Percentiles rank a stretch among this genome's conserved stretches.
These are phyloP conservation scores for Hymenoscyphus salicellus DNA, from an alignment of 2,329 filamentous ascomycete genomes.

Conservation along the genomic window DNA sequence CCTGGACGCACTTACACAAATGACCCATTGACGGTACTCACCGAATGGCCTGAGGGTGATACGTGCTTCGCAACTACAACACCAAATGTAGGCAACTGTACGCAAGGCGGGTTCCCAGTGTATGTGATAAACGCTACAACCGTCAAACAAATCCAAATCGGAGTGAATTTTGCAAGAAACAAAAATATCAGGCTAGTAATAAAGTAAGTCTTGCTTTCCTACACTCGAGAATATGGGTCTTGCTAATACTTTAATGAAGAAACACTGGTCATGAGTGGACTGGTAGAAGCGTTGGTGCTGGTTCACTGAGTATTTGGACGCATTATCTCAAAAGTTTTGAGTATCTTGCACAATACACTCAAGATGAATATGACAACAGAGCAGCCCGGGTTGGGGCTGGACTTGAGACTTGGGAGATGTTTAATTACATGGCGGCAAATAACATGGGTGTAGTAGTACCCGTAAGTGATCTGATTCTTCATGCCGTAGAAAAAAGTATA, in stretches of 20 bases:
- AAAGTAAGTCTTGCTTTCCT: slow-evolving; percentile 10
- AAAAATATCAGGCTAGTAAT: slow-evolving; percentile 18
- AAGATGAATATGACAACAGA: slow-evolving; percentile 11
- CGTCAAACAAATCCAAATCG: slow-evolving; percentile 32
- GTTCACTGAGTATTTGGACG: slow-evolving; percentile 21
- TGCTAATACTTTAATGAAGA: slow-evolving; percentile 30
- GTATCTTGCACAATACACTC: slow-evolving; percentile 12
- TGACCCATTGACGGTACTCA: slow-evolving; percentile 45
- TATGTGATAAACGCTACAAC: slow-evolving; percentile 38
- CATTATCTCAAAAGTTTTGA: slow-evolving; percentile 19
- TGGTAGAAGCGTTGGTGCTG: slow-evolving; percentile 43
- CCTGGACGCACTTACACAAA: slow-evolving; percentile 27
- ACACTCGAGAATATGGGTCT: neutral
- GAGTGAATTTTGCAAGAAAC: slow-evolving; percentile 32
- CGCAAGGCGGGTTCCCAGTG: slow-evolving; percentile 28
- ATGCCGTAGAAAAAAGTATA: neutral
- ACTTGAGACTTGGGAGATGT: slow-evolving; percentile 17
- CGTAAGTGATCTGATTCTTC: neutral
- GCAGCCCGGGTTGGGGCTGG: slow-evolving; percentile 31
- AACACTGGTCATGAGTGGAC: slow-evolving; percentile 48
- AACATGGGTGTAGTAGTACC: slow-evolving; percentile 16
- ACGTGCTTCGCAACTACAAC: slow-evolving; percentile 9
- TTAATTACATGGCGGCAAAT: slow-evolving; percentile 37
- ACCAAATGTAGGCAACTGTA: slow-evolving; percentile 19
- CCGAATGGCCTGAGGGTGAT: slow-evolving; percentile 42